Percentiles rank a stretch among this genome's conserved stretches.
Evolutionary conservation across 805 yeast species (phyloP).

Genomic region (Clavispora santaluciae): DNA sequence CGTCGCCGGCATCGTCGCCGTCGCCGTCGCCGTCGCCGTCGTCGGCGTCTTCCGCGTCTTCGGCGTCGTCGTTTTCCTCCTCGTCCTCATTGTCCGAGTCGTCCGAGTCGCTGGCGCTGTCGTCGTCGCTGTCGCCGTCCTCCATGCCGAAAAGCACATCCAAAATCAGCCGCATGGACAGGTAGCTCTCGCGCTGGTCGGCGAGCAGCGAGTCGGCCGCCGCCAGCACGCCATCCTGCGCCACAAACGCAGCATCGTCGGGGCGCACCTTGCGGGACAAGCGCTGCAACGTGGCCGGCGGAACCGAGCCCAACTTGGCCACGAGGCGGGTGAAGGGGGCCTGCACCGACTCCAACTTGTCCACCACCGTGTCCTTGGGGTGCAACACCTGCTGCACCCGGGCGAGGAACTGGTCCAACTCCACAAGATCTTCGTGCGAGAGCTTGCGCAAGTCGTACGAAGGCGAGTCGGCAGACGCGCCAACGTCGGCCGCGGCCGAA

Average conservation of each 20-base stretch:
- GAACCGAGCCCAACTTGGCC: background rate
- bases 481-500: background rate
- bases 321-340: background rate
- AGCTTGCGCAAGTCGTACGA: background rate
- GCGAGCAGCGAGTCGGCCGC: background rate
- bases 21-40: background rate
- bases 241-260: background rate
- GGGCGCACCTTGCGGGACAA: background rate
- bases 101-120: background rate
- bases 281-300: background rate
- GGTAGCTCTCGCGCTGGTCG: slow-evolving; percentile 1
- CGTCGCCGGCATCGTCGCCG: background rate
- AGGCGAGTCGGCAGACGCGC: background rate
- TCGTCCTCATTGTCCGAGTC: background rate
- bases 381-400: background rate
- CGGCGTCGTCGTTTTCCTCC: background rate
- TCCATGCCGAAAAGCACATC: background rate
- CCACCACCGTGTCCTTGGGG: background rate
- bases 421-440: background rate
- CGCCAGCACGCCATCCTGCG: background rate
- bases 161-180: background rate
- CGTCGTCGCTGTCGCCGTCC: background rate
- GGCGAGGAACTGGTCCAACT: background rate
- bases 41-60: background rate
- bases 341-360: slow-evolving; percentile 1